phyloP scores from a whole-genome alignment of 179 eudicot genomes.

The Patellifolia procumbens region DNA sequence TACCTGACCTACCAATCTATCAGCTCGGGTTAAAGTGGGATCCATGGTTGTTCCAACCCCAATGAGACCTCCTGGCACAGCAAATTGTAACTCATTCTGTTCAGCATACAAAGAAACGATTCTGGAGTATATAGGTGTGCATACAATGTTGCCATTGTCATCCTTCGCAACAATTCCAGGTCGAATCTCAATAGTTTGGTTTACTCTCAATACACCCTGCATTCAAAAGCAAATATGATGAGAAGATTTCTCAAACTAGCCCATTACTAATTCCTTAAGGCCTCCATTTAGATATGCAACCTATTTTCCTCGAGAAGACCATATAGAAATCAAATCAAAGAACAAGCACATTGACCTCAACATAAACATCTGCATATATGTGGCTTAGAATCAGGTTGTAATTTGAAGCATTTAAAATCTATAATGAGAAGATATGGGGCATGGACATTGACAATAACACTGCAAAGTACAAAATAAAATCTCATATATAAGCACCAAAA shows the following conservation, averaged over 20 bases:
- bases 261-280: neutral
- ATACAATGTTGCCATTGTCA: too few species aligned
- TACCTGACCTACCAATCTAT: too few species aligned
- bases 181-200: constrained; percentile 79
- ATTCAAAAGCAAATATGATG: neutral
- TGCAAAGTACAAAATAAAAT: neutral
- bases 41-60: too few species aligned
- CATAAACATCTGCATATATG: neutral
- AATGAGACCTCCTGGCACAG: too few species aligned
- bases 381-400: neutral
- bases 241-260: neutral
- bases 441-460: neutral
- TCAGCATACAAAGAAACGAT: too few species aligned
- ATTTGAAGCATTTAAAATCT: neutral
- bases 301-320: neutral
- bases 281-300: neutral
- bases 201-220: constrained; percentile 56
- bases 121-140: too few species aligned
- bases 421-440: neutral
- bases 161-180: too few species aligned
- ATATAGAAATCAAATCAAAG: too few species aligned
- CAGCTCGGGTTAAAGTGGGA: too few species aligned
- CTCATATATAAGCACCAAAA: neutral
- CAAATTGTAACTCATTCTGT: too few species aligned
- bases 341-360: too few species aligned